phyloP scores from a whole-genome alignment of 495 filamentous ascomycete species.

The Penicillium desertorum region DNA sequence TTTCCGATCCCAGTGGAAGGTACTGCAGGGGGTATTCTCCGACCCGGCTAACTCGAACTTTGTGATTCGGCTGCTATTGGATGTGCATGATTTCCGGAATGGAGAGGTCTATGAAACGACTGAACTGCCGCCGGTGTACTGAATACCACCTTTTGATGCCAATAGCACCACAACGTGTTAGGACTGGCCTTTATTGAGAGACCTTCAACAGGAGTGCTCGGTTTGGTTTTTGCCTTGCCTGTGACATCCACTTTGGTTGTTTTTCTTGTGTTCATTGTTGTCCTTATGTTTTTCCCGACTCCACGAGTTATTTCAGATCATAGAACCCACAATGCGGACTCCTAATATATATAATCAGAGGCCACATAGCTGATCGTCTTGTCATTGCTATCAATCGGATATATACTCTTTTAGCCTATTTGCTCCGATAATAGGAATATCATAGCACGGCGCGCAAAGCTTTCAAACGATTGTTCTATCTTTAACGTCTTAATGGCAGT shows the following conservation, averaged over 20 bases:
- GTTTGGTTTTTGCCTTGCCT: neutral
- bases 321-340: neutral
- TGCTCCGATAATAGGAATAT: neutral
- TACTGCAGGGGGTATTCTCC: neutral
- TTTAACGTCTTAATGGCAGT: neutral
- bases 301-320: neutral
- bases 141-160: neutral
- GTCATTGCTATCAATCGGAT: neutral
- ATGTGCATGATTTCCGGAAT: neutral
- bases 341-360: neutral
- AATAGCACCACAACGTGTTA: neutral
- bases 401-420: neutral
- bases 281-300: neutral
- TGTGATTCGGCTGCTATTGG: neutral
- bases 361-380: neutral
- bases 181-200: neutral
- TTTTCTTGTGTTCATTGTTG: neutral
- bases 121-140: neutral
- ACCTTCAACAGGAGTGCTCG: neutral
- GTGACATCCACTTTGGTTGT: neutral
- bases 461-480: neutral
- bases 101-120: neutral
- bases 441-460: too few relatives aligned
- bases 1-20: constrained; percentile 2
- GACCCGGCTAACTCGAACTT: neutral